Evolutionary conservation across 139 green algal species (phyloP).

Genomic region (Nannochloris sp.): DNA sequence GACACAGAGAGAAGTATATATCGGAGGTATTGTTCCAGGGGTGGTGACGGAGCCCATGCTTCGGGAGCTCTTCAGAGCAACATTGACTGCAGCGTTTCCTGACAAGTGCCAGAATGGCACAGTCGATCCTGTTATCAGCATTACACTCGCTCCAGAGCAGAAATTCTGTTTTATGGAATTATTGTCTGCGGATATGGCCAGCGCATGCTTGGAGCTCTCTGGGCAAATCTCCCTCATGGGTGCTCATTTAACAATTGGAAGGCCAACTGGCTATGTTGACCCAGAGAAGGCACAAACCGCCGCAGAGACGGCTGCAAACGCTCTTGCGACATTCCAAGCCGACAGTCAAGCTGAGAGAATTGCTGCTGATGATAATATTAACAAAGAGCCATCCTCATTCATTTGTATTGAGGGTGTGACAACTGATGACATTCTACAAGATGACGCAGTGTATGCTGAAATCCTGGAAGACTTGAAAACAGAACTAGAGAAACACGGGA

Average conservation of each 20-base stretch:
- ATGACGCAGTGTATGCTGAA: constrained; percentile 53
- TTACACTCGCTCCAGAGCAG: constrained; percentile 42
- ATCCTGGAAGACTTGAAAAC: constrained; percentile 56
- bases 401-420: constrained; percentile 49
- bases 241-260: constrained; percentile 60
- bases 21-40: constrained; percentile 65
- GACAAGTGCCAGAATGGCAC: constrained; percentile 27
- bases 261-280: constrained; percentile 78
- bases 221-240: constrained; percentile 67
- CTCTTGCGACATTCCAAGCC: constrained; percentile 42
- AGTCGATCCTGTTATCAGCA: constrained; percentile 58
- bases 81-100: constrained; percentile 56
- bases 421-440: constrained; percentile 34
- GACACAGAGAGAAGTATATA: constrained; percentile 73
- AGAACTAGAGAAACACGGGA: constrained; percentile 50
- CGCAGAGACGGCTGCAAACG: constrained; percentile 33
- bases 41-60: constrained; percentile 57
- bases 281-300: constrained; percentile 48
- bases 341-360: not conserved
- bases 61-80: constrained; percentile 69
- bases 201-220: constrained; percentile 68
- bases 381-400: constrained; percentile 21
- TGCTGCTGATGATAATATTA: not conserved
- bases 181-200: constrained; percentile 71
- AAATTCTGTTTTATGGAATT: constrained; percentile 85